Base-by-base conservation (phyloP, 2,329 filamentous ascomycete genomes). In the Colletotrichum gloeosporioides region DNA sequence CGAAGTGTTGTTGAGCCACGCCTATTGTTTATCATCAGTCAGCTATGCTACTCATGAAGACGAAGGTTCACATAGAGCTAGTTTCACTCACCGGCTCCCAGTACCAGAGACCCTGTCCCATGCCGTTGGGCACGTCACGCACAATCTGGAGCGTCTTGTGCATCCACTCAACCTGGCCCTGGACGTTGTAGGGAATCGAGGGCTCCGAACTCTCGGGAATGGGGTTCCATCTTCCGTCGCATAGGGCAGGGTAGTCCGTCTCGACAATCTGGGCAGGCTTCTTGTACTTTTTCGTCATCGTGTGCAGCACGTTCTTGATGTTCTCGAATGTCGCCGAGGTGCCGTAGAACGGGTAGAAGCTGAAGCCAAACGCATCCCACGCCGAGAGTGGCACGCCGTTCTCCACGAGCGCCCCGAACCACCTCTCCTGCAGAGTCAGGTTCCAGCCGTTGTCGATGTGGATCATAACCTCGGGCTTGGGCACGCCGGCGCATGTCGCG, bases 401-500 rank as follows among this genome's bases (percentile, higher is more conserved):
- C 25, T 73, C 70, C 15, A 73, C 63, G 15, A 76, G 73, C 31
- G 73, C 70, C 15, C 64, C 73, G 70, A 73, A 76, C 70, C 70
- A 76, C 15, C 73, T 44, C 59, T 76, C 73, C 49, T 76, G 73
- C 27, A 76, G 44, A 63, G 73, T 76, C 44, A 73, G 70, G 64
- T 76, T 76, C 73, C 73, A 76, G 27, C 73, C 73, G 64, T 76
- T 76, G 55, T 76, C 73, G 59, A 76, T 62, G 70, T 77, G 75
- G 7, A 77, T 29, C 71, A 77, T 77, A n/a, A 77, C 61, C 61
- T 77, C 61, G 12, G 75, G 75, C 71, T 77, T 75, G 80, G 81
- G 67, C 59, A 77, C 70, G 15, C 73, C 70, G 13, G 73, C 73
- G 44, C 73, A 69, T 4, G 63, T 69, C n/a, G 73, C 73, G 59